Evolutionary conservation across 305 asterid species (phyloP).

Genomic region (Petunia hybrid): DNA sequence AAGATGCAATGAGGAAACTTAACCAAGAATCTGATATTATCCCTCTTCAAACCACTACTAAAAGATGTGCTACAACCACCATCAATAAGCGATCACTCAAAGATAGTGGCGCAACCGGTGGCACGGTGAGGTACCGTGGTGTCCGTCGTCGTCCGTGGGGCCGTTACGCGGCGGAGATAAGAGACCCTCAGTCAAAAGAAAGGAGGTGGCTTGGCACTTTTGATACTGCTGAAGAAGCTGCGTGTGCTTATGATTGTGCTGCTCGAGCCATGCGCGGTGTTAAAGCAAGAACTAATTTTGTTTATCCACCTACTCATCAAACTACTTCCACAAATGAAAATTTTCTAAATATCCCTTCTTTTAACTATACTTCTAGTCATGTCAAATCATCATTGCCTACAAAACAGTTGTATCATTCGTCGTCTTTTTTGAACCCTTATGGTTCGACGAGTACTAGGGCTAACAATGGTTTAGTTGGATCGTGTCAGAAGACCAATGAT

Average conservation of each 20-base stretch:
- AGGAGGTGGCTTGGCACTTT: constrained; percentile 93
- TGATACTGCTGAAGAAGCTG: constrained; percentile 98
- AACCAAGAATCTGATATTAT: constrained; percentile 54
- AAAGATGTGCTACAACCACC: constrained; percentile 47
- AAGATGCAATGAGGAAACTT: constrained; percentile 77
- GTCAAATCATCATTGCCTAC: constrained; percentile 38
- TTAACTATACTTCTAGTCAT: constrained; percentile 30
- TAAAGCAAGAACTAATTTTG: constrained; percentile 82
- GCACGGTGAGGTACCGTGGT: constrained; percentile 74
- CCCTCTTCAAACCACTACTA: constrained; percentile 37
- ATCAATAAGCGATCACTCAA: constrained; percentile 54
- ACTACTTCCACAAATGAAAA: neutral
- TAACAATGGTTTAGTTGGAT: neutral
- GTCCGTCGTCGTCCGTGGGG: constrained; percentile 99
- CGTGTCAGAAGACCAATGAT: constrained; percentile 22
- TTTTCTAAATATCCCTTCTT: constrained; percentile 42
- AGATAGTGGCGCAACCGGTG: constrained; percentile 39
- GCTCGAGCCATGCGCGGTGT: constrained; percentile 94
- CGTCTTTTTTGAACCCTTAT: constrained; percentile 48
- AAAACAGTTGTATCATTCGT: constrained; percentile 22
- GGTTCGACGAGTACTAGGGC: constrained; percentile 21
- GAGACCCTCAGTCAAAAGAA: constrained; percentile 89
- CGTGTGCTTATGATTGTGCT: constrained; percentile 92
- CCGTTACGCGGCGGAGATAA: constrained; percentile 89
- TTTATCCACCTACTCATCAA: constrained; percentile 59